Evolutionary conservation across 768 basidiomycete genomes (phyloP).

Genomic region (Clathrus columnatus): DNA sequence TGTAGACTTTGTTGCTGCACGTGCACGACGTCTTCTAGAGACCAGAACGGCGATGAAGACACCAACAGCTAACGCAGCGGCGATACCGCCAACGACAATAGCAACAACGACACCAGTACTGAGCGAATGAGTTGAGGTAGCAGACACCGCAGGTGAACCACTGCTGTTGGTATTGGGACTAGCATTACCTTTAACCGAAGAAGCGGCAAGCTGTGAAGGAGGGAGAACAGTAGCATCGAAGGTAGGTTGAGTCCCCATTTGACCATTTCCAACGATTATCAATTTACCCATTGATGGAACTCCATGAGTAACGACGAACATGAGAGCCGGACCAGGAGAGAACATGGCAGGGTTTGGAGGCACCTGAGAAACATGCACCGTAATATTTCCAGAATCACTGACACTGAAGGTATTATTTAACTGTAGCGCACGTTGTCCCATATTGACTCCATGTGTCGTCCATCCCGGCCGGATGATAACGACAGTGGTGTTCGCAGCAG

Average conservation of each 20-base stretch:
- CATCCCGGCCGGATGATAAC: constrained; percentile 78
- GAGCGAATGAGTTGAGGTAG: not conserved
- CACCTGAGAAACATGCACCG: constrained; percentile 70
- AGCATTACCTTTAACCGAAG: constrained; percentile 31
- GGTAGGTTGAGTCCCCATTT: constrained; percentile 63
- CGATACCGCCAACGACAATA: constrained; percentile 38
- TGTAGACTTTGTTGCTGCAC: constrained; percentile 27
- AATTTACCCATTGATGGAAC: constrained; percentile 74
- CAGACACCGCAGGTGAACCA: not conserved
- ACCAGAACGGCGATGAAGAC: constrained; percentile 18
- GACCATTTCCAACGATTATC: constrained; percentile 72
- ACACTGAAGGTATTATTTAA: constrained; percentile 82
- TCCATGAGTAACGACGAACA: constrained; percentile 78
- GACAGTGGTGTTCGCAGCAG: constrained; percentile 67
- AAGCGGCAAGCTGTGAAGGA: constrained; percentile 32
- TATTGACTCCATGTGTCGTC: constrained; percentile 82
- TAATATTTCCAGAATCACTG: constrained; percentile 65
- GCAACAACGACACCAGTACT: constrained; percentile 12
- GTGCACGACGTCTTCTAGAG: constrained; percentile 12
- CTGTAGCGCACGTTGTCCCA: constrained; percentile 75
- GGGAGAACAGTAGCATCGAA: constrained; percentile 39
- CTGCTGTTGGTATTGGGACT: constrained; percentile 13
- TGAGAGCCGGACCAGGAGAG: constrained; percentile 79
- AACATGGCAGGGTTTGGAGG: constrained; percentile 81
- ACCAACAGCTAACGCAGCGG: constrained; percentile 41